These are phyloP conservation scores for Vinca major DNA, from an alignment of 305 asterid genomes.

Conservation along the genomic window DNA sequence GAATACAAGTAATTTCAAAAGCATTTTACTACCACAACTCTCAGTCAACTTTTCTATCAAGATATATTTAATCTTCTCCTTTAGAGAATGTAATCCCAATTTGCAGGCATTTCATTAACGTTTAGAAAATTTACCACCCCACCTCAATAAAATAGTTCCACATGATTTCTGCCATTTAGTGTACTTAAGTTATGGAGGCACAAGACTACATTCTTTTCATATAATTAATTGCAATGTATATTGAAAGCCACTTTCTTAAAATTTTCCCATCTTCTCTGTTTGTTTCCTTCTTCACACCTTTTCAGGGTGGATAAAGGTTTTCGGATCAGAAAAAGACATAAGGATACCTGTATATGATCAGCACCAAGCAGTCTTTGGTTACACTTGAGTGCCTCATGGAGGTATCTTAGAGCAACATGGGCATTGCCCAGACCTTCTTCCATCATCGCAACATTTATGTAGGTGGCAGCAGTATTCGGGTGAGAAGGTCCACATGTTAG, in stretches of 20 bases:
- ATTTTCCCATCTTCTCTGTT: background rate
- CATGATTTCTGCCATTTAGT: background rate
- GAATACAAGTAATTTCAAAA: background rate
- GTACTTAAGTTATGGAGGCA: background rate
- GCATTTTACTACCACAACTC: background rate
- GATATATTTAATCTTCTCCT: background rate
- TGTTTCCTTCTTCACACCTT: background rate
- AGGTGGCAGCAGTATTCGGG: conserved; percentile 90
- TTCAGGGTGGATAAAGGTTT: background rate
- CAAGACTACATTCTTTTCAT: background rate
- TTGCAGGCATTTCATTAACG: background rate
- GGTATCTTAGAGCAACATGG: conserved; percentile 86
- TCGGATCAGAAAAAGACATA: conserved; percentile 4
- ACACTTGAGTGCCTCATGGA: conserved; percentile 92
- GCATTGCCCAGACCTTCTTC: conserved; percentile 92
- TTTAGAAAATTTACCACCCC: background rate
- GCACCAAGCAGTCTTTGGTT: conserved; percentile 95
- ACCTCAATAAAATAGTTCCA: background rate
- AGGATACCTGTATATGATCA: conserved; percentile 73
- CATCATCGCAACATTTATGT: conserved; percentile 92
- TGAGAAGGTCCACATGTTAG: conserved; percentile 90
- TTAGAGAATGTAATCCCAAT: background rate
- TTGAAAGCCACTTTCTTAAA: background rate
- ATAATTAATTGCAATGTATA: background rate
- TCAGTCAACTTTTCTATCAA: background rate